Base-by-base conservation (phyloP, 805 yeast genomes). In the Metschnikowia henanensis region DNA sequence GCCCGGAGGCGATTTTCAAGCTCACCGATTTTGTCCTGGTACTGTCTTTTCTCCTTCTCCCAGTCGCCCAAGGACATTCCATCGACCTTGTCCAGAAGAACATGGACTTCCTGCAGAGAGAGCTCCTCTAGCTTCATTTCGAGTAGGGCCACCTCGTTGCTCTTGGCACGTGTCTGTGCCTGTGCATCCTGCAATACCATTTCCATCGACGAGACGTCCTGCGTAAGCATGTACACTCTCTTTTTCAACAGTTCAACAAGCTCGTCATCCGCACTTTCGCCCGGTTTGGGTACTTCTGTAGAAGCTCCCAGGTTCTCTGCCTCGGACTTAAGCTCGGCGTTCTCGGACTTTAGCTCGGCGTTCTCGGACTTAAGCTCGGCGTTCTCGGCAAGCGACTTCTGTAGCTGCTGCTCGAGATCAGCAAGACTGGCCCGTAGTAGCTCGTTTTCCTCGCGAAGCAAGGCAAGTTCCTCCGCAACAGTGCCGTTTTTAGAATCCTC, bases 151-250 rank as follows among this genome's bases (percentile, higher is more conserved):
- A 56, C 50, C 8, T 35, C 40, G 6, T 15, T 35, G 36, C 48
- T 55, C 29, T 51, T 48, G 12, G 50, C 44, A 26, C 47, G 48
- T 35, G 44, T 35, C 25, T 37, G 41, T 16, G 41, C 45, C 21
- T 55, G 50, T 17, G 49, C 36, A 28, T 52, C 52, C 7, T 52
- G 46, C 37, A 56, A 36, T 31, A 43, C 49, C 19, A 45, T 39
- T 30, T 54, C 49, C 37, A 53, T 44, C 5, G 58, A 51, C 1
- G 43, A 30, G 19, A 50, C 53, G 23, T 51, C 56, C 22, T 53
- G 55, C 1, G 45, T 43, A 30, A 55, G 46, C 45, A 37, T 46
- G 5, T 41, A 36, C 17, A 54, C 48, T 6, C 43, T 45, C 20
- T 43, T 37, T 36, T 36, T 23, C 10, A 49, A 38, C 41, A 32